Percentiles rank a stretch among this genome's conserved stretches.
phyloP scores from a whole-genome alignment of 805 yeast genomes.

The Yueomyces sinensis region DNA sequence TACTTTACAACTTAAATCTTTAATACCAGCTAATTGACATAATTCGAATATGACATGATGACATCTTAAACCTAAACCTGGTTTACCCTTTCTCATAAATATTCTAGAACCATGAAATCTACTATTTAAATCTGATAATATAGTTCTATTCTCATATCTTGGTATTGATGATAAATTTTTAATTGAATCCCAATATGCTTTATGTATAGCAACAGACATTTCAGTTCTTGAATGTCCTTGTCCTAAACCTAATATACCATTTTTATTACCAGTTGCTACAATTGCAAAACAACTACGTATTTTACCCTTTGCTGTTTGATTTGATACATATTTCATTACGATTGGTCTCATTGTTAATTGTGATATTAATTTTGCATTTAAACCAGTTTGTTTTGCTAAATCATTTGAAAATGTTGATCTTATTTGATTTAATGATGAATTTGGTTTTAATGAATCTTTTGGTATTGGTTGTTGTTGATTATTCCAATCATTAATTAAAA shows the following conservation, averaged over 20 bases:
- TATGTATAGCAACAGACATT: constrained; percentile 57
- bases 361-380: constrained; percentile 43
- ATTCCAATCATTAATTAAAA: constrained; percentile 8
- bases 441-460: constrained; percentile 3
- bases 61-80: constrained; percentile 88
- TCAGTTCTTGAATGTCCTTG: constrained; percentile 84
- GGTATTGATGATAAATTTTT: constrained; percentile 73
- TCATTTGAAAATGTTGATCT: constrained; percentile 32
- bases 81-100: constrained; percentile 72
- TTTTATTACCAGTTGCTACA: constrained; percentile 83
- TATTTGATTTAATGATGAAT: constrained; percentile 2
- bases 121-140: constrained; percentile 68
- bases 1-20: constrained; percentile 83
- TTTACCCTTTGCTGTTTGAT: constrained; percentile 88
- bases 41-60: constrained; percentile 83
- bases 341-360: constrained; percentile 52
- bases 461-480: constrained; percentile 18
- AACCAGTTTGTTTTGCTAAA: constrained; percentile 52
- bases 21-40: constrained; percentile 87
- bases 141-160: constrained; percentile 83
- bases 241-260: constrained; percentile 91
- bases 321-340: constrained; percentile 68
- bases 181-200: constrained; percentile 90
- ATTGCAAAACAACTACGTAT: constrained; percentile 70
- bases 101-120: constrained; percentile 81